A percentile compares a stretch with the other conserved stretches of the same genome.
These are phyloP conservation scores for Reutealis trisperma DNA, from an alignment of 345 rosid genomes.

Conservation along the genomic window DNA sequence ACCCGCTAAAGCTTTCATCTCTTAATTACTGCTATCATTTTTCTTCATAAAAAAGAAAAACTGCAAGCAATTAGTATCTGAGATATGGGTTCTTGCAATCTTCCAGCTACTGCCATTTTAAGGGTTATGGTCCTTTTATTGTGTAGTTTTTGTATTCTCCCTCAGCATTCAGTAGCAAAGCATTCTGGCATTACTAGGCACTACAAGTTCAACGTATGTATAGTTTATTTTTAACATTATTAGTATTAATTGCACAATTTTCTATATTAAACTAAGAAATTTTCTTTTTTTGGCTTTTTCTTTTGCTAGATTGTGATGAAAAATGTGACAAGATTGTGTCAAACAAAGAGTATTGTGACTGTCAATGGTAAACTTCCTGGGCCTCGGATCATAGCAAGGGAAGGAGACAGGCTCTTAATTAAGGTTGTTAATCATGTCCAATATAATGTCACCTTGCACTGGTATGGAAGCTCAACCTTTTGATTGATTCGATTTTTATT, in stretches of 20 bases:
- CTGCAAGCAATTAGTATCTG: no score
- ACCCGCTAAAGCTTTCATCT: neutral
- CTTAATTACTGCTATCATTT: neutral
- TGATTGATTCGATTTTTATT: neutral
- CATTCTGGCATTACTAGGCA: constrained; percentile 48
- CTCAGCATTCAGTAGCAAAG: constrained; percentile 32
- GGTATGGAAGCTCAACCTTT: constrained; percentile 37
- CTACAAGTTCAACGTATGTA: constrained; percentile 48
- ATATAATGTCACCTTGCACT: constrained; percentile 66
- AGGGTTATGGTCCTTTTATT: constrained; percentile 22
- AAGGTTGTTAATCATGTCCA: constrained; percentile 69
- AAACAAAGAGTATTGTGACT: constrained; percentile 67
- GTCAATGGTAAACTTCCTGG: constrained; percentile 75
- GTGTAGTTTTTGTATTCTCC: constrained; percentile 24
- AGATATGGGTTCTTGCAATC: constrained; percentile 24
- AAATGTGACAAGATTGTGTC: constrained; percentile 65
- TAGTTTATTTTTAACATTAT: neutral
- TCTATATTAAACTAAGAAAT: neutral
- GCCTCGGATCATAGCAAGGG: constrained; percentile 64
- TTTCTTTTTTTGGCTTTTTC: neutral
- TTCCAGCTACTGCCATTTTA: neutral
- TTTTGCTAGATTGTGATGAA: constrained; percentile 50
- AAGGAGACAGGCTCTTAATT: constrained; percentile 67
- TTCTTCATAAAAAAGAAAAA: neutral
- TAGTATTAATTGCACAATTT: neutral